Base-by-base conservation (phyloP, 192 early-diverging fungal species). In the Rhizoclosmatium globosum region DNA sequence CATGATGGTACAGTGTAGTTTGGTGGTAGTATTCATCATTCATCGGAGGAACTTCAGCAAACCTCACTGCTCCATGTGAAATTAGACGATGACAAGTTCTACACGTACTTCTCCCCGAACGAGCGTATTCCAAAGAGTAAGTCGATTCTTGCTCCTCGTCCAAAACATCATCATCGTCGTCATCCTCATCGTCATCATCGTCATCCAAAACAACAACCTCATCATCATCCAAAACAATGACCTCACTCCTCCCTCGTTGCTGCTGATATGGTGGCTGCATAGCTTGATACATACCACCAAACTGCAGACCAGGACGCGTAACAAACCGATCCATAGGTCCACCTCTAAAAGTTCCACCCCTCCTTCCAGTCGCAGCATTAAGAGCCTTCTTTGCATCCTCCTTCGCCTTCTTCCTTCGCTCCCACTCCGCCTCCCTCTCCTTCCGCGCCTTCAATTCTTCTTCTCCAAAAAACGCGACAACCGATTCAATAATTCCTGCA, bases 31-130 rank as follows among this genome's bases (percentile, higher is more conserved):
- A 74, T 60, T 64, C 59, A 39, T 47, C 39, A 45, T 38, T 60
- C 38, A 7, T 62, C 73, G 23, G 6, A 17, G n/a, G n/a, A n/a
- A n/a, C n/a, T n/a, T n/a, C n/a, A n/a, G n/a, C n/a, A 38, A 74
- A 62, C 31, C 73, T 19, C 58, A 74, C 9, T n/a, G 57, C 73
- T 13, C 73, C 44, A 46, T 45, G 7, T 42, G 50, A 13, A 62
- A 74, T 74, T 6, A 74, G 60, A 13, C 47, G 47, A 43, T 1
- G 44, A 38, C 73, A 74, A 44, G 73, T 74, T 42, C 73, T 56
- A 46, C 73, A 74, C n/a, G 60, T 74, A 56, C 73, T 74, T 41
- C 73, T 56, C 44, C 73, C 73, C 19, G 73, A 74, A 45, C 73
- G 56, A 4, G 73, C 73, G 6, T 13, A 41, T 74, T 74, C 73